Conservation (phyloP, 192 early-diverging fungal species). For the Linderina pennispora region DNA sequence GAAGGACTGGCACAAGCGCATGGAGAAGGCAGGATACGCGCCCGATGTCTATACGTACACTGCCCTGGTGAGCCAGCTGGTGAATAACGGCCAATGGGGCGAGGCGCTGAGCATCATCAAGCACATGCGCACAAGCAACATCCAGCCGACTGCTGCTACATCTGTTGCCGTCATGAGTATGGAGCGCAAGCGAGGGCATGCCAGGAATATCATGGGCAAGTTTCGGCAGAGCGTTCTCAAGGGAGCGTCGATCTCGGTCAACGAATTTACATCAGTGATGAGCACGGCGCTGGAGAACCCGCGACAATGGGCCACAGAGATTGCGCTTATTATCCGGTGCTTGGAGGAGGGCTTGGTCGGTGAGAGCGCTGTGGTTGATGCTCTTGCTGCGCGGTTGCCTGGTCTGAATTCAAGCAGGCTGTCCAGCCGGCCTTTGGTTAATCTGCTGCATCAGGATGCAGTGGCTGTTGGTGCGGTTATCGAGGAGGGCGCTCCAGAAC, state of each 20-base stretch:
- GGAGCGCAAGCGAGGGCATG: constrained; percentile 8
- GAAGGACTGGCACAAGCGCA: constrained; percentile 16
- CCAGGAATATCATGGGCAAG: constrained; percentile 8
- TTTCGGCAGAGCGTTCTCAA: constrained; percentile 9
- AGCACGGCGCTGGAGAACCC: constrained; percentile 15
- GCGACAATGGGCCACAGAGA: constrained; percentile 14
- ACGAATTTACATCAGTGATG: constrained; percentile 14
- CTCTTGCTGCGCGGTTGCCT: constrained; percentile 29
- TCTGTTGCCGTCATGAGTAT: constrained; percentile 10
- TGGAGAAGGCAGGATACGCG: constrained; percentile 15
- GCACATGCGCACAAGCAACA: constrained; percentile 8
- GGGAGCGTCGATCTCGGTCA: constrained; percentile 2
- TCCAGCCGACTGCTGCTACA: constrained; percentile 3
- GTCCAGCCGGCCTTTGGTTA: constrained; percentile 17
- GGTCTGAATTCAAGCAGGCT: constrained; percentile 4
- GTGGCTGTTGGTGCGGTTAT: neutral
- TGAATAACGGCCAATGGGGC: constrained; percentile 15
- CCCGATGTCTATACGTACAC: constrained; percentile 10
- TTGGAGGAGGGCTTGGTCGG: constrained; percentile 19
- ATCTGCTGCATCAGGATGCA: constrained; percentile 1
- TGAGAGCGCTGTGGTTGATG: constrained; percentile 22
- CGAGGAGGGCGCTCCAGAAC: neutral
- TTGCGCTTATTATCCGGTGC: constrained; percentile 22
- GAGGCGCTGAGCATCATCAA: constrained; percentile 20
- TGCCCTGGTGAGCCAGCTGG: constrained; percentile 18